phyloP scores from a whole-genome alignment of 2,329 filamentous ascomycete genomes.

The Cordyceps cicadae region DNA sequence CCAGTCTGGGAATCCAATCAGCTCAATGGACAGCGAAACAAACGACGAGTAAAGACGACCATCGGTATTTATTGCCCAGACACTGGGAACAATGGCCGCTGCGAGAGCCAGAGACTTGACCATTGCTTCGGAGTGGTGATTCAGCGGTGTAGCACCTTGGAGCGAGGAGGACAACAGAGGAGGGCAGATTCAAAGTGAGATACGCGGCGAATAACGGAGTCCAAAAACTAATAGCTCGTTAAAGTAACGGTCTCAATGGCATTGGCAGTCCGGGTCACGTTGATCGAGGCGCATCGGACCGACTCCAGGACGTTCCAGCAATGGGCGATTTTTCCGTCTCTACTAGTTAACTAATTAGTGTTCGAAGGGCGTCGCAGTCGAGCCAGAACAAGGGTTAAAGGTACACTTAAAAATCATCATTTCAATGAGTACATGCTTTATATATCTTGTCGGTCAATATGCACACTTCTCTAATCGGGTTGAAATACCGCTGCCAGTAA shows the following conservation, averaged over 20 bases:
- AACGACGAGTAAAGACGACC: constrained; percentile 14
- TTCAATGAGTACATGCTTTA: no score
- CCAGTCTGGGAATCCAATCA: constrained; percentile 16
- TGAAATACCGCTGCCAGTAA: not conserved
- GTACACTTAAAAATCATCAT: no score
- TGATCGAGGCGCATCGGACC: not conserved
- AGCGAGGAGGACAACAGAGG: not conserved
- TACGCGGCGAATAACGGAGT: not conserved
- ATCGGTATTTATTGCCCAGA: constrained; percentile 1
- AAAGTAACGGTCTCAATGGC: not conserved
- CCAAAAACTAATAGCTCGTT: not conserved
- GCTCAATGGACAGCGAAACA: constrained; percentile 16
- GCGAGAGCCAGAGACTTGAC: not conserved
- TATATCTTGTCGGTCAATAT: not conserved
- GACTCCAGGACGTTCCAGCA: not conserved
- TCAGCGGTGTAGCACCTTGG: not conserved
- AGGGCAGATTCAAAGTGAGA: no score
- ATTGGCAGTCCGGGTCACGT: not conserved
- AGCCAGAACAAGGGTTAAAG: not conserved
- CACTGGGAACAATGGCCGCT: not conserved
- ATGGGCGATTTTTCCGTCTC: not conserved
- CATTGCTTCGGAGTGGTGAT: not conserved
- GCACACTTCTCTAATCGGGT: not conserved
- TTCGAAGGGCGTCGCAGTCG: no score
- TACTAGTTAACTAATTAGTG: not conserved